phyloP scores from a whole-genome alignment of 78 protist genomes.

The Dictyostelium purpureum region DNA sequence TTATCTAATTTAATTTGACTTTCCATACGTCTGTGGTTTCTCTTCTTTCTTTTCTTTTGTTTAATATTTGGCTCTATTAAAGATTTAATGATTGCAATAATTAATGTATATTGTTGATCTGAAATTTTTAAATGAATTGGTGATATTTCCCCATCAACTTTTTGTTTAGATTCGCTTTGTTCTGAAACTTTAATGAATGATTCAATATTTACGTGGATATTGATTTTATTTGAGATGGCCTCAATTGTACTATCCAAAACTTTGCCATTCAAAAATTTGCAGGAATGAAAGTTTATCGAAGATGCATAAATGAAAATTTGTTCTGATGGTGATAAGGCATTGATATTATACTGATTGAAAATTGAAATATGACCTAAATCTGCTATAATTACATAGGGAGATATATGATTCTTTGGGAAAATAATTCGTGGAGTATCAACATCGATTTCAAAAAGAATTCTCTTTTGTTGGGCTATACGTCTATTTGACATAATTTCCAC shows the following conservation, averaged over 20 bases:
- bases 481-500: conserved; percentile 23
- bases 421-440: conserved; percentile 62
- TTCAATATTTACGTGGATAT: conserved; percentile 32
- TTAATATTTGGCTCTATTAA: conserved; percentile 52
- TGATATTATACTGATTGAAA: conserved; percentile 9
- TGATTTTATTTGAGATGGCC: conserved; percentile 41
- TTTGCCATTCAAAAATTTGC: conserved; percentile 39
- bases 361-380: conserved; percentile 61
- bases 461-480: conserved; percentile 20
- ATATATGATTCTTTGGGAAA: conserved; percentile 35
- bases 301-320: conserved; percentile 61
- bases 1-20: conserved; percentile 12
- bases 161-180: conserved; percentile 34
- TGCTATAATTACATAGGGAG: conserved; percentile 54
- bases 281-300: conserved; percentile 37
- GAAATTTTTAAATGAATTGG: conserved; percentile 37
- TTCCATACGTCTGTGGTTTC: conserved; percentile 12
- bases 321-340: neutral
- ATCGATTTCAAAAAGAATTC: conserved; percentile 45
- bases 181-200: neutral
- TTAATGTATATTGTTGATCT: conserved; percentile 53
- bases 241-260: conserved; percentile 15
- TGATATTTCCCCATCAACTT: conserved; percentile 52
- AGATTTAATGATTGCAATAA: conserved; percentile 56
- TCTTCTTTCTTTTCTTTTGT: conserved; percentile 52